Conservation (phyloP, 306 rosid genomes). For the Dalbergia cultrata region DNA sequence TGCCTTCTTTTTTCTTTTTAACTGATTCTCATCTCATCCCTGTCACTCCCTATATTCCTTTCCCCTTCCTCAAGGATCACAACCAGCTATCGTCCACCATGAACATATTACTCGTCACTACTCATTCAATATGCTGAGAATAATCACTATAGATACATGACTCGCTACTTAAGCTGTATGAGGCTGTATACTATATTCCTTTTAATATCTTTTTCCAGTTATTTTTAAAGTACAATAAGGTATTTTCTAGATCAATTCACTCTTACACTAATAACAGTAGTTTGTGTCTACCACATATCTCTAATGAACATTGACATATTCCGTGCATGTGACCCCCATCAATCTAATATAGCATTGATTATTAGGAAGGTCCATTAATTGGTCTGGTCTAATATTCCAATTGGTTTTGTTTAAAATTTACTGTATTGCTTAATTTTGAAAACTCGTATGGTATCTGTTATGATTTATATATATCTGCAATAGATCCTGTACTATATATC, state of each 20-base stretch:
- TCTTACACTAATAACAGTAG: not conserved
- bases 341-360: not conserved
- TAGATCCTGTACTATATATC: not conserved
- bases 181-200: not conserved
- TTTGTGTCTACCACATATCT: not conserved
- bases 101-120: not conserved
- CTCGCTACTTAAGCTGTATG: not conserved
- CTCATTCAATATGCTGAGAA: not conserved
- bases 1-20: slow-evolving; percentile 6
- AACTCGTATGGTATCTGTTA: not conserved
- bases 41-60: slow-evolving; percentile 45
- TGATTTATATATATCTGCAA: not conserved
- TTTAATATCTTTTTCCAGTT: not conserved
- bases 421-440: not conserved
- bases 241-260: not conserved
- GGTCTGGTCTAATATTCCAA: not conserved
- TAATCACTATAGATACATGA: not conserved
- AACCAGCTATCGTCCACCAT: slow-evolving; percentile 16
- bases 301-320: not conserved
- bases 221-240: not conserved
- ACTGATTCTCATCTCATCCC: slow-evolving; percentile 11
- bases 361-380: not conserved
- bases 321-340: slow-evolving; percentile 13
- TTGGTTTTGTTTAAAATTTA: not conserved
- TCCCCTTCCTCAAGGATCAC: slow-evolving; percentile 17